Evolutionary conservation across 768 basidiomycete genomes (phyloP), one percentile per base, ranked within the genome.

Genomic region (Tulasnella sp.): DNA sequence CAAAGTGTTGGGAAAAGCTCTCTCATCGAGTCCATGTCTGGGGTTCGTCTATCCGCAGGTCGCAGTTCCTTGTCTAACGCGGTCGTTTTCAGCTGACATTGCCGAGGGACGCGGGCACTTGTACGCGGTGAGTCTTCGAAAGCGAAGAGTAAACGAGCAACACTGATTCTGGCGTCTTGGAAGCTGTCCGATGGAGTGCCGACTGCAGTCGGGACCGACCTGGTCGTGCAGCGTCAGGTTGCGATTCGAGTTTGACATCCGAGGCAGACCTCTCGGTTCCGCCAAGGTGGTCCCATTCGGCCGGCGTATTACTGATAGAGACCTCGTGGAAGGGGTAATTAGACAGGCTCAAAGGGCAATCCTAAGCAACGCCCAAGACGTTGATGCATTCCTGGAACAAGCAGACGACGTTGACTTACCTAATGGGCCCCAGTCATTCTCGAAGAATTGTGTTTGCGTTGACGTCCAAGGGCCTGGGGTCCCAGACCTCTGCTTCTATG

Each of bases 1-100:
- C 85, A 86, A 61, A 82, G 79, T 41, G 82, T 81, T 0, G 85
- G 85, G 0, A 86, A 86, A 63, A 84, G 83, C 0, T 86, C 84
- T 0, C 72, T 86, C 4, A 86, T 87, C 9, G 84, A 87, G 62
- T 76, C 82, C 0, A 85, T 87, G 39, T 84, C 83, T 0, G 49
- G 62, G 15, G 60, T 61, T 46, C n/a, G 59, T 31, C 9, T n/a
- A 14, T 29, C 35, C 17, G 7, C 14, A 11, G 2, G 29, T 17
- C 8, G 14, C 34, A 19, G 12, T 21, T n/a, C 19, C 21, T 27
- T 9, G 7, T 49, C 17, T 19, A 17, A 25, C 17, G 17, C 5
- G 21, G 35, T 15, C 3, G 21, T 12, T 48, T 6, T n/a, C 82
- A 84, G 0, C 77, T 86, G n/a, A 82, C 76, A 0, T 69, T 86